Evolutionary conservation across 768 basidiomycete species (phyloP), one percentile per base, ranked within the genome.

Genomic region (Rhodotorula toruloides): DNA sequence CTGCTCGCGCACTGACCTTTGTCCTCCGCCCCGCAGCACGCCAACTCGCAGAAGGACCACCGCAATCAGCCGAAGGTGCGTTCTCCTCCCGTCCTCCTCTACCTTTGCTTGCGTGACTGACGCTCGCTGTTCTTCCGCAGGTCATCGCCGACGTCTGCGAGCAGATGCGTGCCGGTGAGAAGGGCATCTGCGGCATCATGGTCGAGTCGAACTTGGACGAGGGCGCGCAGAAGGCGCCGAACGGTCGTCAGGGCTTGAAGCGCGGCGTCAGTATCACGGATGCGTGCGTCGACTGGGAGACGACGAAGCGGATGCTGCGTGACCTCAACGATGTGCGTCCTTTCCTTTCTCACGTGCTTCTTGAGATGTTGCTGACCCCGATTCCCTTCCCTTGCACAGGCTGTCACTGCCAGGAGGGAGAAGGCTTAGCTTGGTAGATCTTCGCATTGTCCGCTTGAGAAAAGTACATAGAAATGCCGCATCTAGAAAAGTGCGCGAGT

Each of bases 11-110:
- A 72, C 66, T 77, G 74, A 65, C 75, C 75, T 12, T 5, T 6
- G 16, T 1, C 14, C 6, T 0, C 25, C 10, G 37, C 2, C 16
- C 2, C 4, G 25, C 36, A 67, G 60, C 91, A 97, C 75, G 94
- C 94, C 37, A 99, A 99, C 82, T 96, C 92, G 42, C 85, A 86
- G 66, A 98, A 98, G 81, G 87, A 96, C 78, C 89, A 94, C 81
- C 83, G 84, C 75, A 94, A 93, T 79, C 93, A 96, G 78, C 86
- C 91, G 25, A 85, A 85, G 72, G 79, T 79, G 47, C 73, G 63
- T 29, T 13, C 7, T 3, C 4, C 10, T 21, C 22, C 21, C 31
- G 22, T 42, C 56, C 44, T 27, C 2, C 70, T 11, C 55, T 56
- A 0, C 68, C 74, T 21, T 65, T 31, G 11, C 12, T 2, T 22